phyloP scores from a whole-genome alignment of 1,284 basidiomycete species.

The Boletus mariae region DNA sequence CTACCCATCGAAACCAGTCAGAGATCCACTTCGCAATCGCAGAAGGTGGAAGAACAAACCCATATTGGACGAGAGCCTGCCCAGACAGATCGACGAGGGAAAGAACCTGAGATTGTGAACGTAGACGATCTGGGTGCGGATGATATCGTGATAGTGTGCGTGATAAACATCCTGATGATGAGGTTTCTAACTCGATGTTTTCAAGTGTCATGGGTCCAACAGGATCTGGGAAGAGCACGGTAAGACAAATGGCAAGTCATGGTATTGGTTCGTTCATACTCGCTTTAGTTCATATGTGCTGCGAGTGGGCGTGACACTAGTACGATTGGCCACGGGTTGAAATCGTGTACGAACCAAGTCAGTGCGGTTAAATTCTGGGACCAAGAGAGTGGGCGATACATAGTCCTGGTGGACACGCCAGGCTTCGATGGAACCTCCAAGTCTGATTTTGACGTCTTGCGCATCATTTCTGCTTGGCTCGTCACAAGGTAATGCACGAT shows the following conservation, averaged over 20 bases:
- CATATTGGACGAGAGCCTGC: neutral
- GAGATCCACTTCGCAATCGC: neutral
- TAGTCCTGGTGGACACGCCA: constrained; percentile 24
- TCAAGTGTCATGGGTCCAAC: neutral
- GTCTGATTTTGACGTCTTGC: constrained; percentile 23
- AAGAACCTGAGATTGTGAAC: neutral
- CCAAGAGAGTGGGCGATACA: neutral
- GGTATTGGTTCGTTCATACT: neutral
- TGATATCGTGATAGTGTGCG: neutral
- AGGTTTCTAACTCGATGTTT: neutral
- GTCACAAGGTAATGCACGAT: neutral
- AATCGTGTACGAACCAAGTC: constrained; percentile 18
- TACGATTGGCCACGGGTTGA: constrained; percentile 14
- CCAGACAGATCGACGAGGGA: neutral
- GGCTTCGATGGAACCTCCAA: constrained; percentile 18
- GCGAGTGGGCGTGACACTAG: constrained; percentile 11
- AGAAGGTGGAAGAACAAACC: neutral
- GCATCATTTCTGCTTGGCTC: constrained; percentile 26
- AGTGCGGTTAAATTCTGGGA: constrained; percentile 8
- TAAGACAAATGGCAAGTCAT: neutral
- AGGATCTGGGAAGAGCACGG: neutral
- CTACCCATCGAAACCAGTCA: neutral
- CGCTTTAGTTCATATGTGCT: constrained; percentile 25
- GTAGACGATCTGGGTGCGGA: neutral
- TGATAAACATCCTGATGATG: neutral